These are phyloP conservation scores for Pugionium cornutum DNA, from an alignment of 345 rosid species.

Conservation along the genomic window DNA sequence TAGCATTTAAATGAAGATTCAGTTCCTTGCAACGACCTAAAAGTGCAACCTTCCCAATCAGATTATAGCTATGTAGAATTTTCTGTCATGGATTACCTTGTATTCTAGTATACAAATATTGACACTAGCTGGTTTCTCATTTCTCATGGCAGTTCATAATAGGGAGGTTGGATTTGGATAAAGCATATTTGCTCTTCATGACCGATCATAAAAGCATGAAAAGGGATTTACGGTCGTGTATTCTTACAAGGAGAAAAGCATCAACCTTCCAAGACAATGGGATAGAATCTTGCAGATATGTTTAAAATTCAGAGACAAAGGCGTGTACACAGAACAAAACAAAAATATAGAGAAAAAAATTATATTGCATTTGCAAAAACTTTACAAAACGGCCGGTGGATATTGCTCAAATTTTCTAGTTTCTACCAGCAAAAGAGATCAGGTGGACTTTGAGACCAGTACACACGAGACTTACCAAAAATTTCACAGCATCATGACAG, in stretches of 20 bases:
- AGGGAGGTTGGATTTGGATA: constrained; percentile 4
- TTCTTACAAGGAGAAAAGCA: not conserved
- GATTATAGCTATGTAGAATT: constrained; percentile 4
- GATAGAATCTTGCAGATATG: not conserved
- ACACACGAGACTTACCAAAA: constrained; percentile 61
- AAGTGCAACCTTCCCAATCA: constrained; percentile 20
- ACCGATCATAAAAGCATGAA: not conserved
- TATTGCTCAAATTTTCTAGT: not conserved
- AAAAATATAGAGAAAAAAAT: not conserved
- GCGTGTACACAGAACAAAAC: not conserved
- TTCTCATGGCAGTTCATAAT: constrained; percentile 7
- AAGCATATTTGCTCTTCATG: constrained; percentile 12
- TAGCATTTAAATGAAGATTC: constrained; percentile 1
- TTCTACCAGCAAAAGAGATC: not conserved
- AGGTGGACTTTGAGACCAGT: constrained; percentile 2
- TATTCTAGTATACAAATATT: constrained; percentile 14
- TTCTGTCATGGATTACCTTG: not conserved
- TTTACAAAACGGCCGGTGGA: not conserved
- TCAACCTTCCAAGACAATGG: constrained; percentile 3
- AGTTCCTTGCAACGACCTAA: not conserved
- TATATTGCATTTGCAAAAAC: constrained; percentile 6
- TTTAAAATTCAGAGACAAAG: not conserved
- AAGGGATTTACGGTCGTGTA: not conserved
- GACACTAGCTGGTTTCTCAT: not conserved
- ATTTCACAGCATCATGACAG: constrained; percentile 73